Conservation (phyloP, 2,329 filamentous ascomycete genomes). For the Aspergillus hiratsukae region DNA sequence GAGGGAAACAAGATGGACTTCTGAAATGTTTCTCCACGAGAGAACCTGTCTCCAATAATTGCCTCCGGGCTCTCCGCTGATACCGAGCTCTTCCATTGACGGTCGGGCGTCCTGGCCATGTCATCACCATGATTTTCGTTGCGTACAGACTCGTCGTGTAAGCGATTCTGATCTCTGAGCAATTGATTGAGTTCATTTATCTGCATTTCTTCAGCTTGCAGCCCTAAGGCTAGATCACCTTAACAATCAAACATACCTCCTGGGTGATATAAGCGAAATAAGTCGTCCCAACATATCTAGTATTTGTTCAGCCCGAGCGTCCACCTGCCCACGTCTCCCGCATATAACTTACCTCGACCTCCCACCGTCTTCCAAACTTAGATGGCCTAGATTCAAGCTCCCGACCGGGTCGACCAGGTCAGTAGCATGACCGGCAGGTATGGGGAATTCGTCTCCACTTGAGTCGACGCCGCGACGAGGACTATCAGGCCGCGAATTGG, state of each 20-base stretch:
- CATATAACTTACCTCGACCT: slow-evolving; percentile 36
- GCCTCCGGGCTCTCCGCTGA: slow-evolving; percentile 8
- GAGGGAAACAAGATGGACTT: slow-evolving; percentile 36
- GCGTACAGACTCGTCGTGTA: slow-evolving; percentile 22
- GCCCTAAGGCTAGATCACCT: not conserved
- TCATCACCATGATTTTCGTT: slow-evolving; percentile 22
- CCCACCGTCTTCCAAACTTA: slow-evolving; percentile 42
- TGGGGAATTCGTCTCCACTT: slow-evolving; percentile 39
- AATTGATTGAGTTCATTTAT: slow-evolving; percentile 43
- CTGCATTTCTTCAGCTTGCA: slow-evolving; percentile 20
- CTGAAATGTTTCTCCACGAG: slow-evolving; percentile 28
- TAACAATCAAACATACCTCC: slow-evolving; percentile 27
- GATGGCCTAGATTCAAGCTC: slow-evolving; percentile 38
- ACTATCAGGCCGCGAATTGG: slow-evolving; percentile 25
- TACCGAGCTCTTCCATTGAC: slow-evolving; percentile 18
- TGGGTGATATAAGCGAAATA: slow-evolving; percentile 45
- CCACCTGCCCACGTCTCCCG: not conserved
- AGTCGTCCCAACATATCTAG: slow-evolving; percentile 43
- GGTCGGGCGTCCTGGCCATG: slow-evolving; percentile 8
- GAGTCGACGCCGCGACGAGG: slow-evolving; percentile 32
- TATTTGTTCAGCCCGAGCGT: not conserved
- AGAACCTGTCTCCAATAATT: slow-evolving; percentile 9
- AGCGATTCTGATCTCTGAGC: slow-evolving; percentile 38
- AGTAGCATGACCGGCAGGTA: slow-evolving; percentile 38
- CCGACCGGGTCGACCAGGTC: slow-evolving; percentile 41